Evolutionary conservation across 148 eudicot genomes (phyloP), one percentile per base, ranked within the genome.

Genomic region (Camellia sinensis): DNA sequence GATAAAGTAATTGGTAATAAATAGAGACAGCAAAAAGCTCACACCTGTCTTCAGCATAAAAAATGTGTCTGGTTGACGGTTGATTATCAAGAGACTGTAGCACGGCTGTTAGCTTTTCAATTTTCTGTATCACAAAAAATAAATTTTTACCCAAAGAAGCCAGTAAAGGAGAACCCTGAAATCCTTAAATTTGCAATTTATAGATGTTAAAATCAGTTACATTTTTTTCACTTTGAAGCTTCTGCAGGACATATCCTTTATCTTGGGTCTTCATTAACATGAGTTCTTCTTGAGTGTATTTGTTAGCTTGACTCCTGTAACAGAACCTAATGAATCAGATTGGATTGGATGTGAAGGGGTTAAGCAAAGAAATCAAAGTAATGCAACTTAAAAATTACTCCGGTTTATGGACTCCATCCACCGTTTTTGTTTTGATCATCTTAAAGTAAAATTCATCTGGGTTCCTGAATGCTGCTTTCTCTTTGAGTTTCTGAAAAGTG

Each of bases 31-130:
- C 22, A 1, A 66, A 21, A 71, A 22, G 48, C 65, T 80, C 84
- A 78, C 61, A 95, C 98, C 96, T 91, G 89, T 93, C 93, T 80
- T 93, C 97, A 8, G 96, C 98, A 87, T 80, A 95, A 80, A 92
- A 93, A 48, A 93, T 80, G 75, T 91, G 98, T 78, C 78, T 84
- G 78, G 69, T 87, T 22, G 94, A 80, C 18, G 90, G 87, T 40
- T 80, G 85, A 76, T 78, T 78, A 83, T 87, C 91, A 46, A 86
- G 74, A 75, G 84, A 84, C 79, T 95, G 98, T 41, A 95, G 81
- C 82, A 75, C 59, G 43, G 92, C 89, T 46, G 83, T 88, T 29
- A 91, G 91, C 84, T 84, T 91, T 83, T 91, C 98, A 70, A 95
- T 84, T 89, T 93, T 91, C 98, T 91, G 90, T 76, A 88, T 57